phyloP scores from a whole-genome alignment of 179 eudicot genomes.

The Beta lomatogona region DNA sequence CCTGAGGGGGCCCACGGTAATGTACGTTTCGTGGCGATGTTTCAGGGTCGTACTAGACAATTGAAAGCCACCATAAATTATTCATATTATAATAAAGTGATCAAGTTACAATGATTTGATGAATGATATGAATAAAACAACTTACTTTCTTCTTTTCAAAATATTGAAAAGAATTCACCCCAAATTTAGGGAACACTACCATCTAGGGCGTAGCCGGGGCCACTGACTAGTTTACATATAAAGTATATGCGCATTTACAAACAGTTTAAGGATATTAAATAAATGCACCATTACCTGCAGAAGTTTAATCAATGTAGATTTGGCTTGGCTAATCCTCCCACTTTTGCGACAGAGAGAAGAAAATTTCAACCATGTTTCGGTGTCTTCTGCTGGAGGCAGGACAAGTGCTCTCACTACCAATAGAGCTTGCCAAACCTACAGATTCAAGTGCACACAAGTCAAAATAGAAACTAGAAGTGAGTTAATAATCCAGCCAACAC shows the following conservation, averaged over 20 bases:
- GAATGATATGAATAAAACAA: too few species aligned
- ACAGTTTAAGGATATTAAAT: neutral
- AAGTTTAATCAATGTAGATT: conserved; percentile 82
- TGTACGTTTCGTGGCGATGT: conserved; percentile 63
- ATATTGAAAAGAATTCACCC: too few species aligned
- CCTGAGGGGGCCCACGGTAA: conserved; percentile 87
- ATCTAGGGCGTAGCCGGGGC: too few species aligned
- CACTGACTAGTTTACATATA: neutral
- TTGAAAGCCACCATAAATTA: conserved; percentile 11
- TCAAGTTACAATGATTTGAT: too few species aligned
- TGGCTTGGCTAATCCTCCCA: conserved; percentile 90
- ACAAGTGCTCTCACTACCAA: conserved; percentile 92
- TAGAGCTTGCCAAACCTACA: conserved; percentile 94
- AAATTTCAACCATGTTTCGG: conserved; percentile 93
- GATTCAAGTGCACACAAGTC: conserved; percentile 8
- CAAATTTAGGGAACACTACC: too few species aligned
- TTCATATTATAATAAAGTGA: neutral
- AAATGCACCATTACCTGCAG: conserved; percentile 61
- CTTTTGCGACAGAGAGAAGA: conserved; percentile 86
- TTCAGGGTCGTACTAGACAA: conserved; percentile 89
- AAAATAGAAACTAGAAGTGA: neutral
- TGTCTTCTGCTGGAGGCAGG: conserved; percentile 89
- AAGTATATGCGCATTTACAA: neutral
- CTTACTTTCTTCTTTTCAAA: too few species aligned
- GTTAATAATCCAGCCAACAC: neutral